phyloP scores from a whole-genome alignment of 2,329 filamentous ascomycete genomes.

The Parastagonospora avenae region DNA sequence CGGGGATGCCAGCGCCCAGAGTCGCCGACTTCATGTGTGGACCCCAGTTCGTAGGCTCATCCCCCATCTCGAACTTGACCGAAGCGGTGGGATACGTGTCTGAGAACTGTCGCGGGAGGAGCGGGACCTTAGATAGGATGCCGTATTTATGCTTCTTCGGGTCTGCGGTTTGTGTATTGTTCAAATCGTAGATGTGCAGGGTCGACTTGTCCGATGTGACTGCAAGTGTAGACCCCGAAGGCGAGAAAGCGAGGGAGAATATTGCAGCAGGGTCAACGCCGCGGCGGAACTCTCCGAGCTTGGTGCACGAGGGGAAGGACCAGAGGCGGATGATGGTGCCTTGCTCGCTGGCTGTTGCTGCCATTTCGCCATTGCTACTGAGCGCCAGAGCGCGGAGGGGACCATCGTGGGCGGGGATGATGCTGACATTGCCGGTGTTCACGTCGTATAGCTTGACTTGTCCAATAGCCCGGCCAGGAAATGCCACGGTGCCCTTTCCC shows the following conservation, averaged over 20 bases:
- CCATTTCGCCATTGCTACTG: constrained; percentile 76
- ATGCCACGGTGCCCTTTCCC: constrained; percentile 73
- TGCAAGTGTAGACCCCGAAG: constrained; percentile 77
- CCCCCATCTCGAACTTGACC: constrained; percentile 80
- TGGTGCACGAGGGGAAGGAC: constrained; percentile 77
- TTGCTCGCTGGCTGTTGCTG: constrained; percentile 91
- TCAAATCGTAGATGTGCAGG: constrained; percentile 87
- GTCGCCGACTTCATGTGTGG: constrained; percentile 39
- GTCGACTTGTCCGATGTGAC: constrained; percentile 97
- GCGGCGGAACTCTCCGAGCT: constrained; percentile 81
- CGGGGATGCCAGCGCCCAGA: constrained; percentile 55
- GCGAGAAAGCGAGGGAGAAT: constrained; percentile 87
- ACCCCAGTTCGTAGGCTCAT: constrained; percentile 60
- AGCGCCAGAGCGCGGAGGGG: constrained; percentile 78
- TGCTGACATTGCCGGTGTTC: constrained; percentile 80
- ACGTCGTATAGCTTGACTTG: constrained; percentile 89
- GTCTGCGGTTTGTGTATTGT: constrained; percentile 12
- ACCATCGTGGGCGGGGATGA: constrained; percentile 87
- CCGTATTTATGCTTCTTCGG: constrained; percentile 70
- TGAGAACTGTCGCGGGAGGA: constrained; percentile 85
- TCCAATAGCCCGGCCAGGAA: constrained; percentile 84
- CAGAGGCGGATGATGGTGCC: constrained; percentile 90
- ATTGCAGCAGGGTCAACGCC: constrained; percentile 88
- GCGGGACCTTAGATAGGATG: constrained; percentile 78
- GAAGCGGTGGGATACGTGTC: constrained; percentile 87